phyloP scores from a whole-genome alignment of 441 rosid genomes.

The Rhodomyrtus psidioides region DNA sequence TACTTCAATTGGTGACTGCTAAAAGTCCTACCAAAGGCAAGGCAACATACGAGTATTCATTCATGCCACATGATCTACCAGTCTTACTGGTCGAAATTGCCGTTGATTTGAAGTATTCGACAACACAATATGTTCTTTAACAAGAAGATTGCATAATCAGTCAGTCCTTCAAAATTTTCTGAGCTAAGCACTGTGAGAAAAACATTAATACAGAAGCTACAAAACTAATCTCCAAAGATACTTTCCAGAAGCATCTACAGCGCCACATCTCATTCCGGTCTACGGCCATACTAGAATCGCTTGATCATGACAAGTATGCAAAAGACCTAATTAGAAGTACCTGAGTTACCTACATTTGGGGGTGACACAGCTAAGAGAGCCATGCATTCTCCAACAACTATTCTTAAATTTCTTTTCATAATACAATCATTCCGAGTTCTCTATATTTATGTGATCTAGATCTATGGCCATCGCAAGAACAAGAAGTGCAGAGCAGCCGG shows the following conservation, averaged over 20 bases:
- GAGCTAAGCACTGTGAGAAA: not conserved
- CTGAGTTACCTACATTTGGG: too few relatives aligned
- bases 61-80: too few relatives aligned
- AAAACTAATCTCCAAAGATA: not conserved
- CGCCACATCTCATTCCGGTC: too few relatives aligned
- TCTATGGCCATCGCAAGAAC: too few relatives aligned
- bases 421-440: too few relatives aligned
- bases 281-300: not conserved
- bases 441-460: too few relatives aligned
- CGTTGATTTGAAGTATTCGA: not conserved
- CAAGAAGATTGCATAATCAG: not conserved
- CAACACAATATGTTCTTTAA: not conserved
- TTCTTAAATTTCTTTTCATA: too few relatives aligned
- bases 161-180: not conserved
- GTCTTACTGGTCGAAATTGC: not conserved
- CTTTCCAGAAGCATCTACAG: too few relatives aligned
- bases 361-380: too few relatives aligned
- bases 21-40: not conserved
- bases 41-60: not conserved
- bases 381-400: too few relatives aligned
- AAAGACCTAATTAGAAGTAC: not conserved
- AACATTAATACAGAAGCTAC: not conserved
- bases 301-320: not conserved
- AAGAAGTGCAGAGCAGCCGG: too few relatives aligned
- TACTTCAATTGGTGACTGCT: not conserved